phyloP scores from a whole-genome alignment of 108 stramenopile genomes.

The Skeletonema grethae region DNA sequence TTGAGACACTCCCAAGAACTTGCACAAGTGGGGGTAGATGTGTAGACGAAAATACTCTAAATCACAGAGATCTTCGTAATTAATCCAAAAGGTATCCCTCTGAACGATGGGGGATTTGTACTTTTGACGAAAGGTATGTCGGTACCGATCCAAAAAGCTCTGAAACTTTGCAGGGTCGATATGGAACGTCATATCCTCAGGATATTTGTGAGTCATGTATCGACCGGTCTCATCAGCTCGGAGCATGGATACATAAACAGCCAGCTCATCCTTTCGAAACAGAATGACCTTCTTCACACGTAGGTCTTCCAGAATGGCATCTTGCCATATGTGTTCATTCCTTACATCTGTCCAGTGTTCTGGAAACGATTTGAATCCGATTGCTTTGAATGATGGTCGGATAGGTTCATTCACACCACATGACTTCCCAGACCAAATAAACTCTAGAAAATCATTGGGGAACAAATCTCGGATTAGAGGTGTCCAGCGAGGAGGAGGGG shows the following conservation, averaged over 20 bases:
- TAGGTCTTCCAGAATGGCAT: constrained; percentile 36
- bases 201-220: constrained; percentile 49
- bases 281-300: constrained; percentile 49
- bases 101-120: constrained; percentile 36
- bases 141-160: constrained; percentile 40
- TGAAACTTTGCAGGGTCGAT: constrained; percentile 49
- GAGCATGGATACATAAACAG: constrained; percentile 33
- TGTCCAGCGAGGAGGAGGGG: constrained; percentile 12
- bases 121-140: constrained; percentile 32
- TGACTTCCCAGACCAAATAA: constrained; percentile 28
- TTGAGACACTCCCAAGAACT: constrained; percentile 38
- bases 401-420: constrained; percentile 7
- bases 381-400: constrained; percentile 26
- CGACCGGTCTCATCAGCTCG: constrained; percentile 34
- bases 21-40: constrained; percentile 32
- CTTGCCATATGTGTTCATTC: constrained; percentile 37
- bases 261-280: constrained; percentile 32
- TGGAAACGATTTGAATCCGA: constrained; percentile 55
- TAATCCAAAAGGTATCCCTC: constrained; percentile 42
- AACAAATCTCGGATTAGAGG: constrained; percentile 28
- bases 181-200: constrained; percentile 26
- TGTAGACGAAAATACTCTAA: constrained; percentile 14
- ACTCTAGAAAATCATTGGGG: constrained; percentile 24
- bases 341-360: constrained; percentile 34
- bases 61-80: constrained; percentile 40